Evolutionary conservation across 148 eudicot species (phyloP).

Genomic region (Chenopodium suecicum): DNA sequence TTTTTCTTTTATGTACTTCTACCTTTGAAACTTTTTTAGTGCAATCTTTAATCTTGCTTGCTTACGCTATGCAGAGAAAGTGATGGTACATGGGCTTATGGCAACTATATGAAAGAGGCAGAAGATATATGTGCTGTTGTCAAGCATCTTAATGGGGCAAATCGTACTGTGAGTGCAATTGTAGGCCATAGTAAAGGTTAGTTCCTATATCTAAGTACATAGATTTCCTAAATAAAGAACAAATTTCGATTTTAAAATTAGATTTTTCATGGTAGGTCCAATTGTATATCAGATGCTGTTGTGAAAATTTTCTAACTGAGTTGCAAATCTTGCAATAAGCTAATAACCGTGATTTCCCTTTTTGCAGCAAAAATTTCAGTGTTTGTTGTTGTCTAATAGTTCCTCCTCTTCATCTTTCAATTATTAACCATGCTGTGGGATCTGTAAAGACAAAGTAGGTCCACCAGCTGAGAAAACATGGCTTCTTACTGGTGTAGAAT

Average conservation of each 20-base stretch:
- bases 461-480: background rate
- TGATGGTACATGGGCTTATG: conserved; percentile 71
- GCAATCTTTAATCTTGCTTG: background rate
- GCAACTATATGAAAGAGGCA: conserved; percentile 62
- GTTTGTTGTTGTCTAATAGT: background rate
- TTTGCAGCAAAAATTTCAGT: background rate
- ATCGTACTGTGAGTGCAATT: conserved; percentile 52
- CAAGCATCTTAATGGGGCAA: conserved; percentile 46
- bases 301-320: background rate
- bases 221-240: background rate
- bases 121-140: conserved; percentile 72
- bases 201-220: background rate
- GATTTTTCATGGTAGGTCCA: background rate
- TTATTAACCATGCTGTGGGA: background rate
- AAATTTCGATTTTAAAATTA: background rate
- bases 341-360: background rate
- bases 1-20: background rate
- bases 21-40: background rate
- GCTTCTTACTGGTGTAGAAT: too few relatives aligned
- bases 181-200: conserved; percentile 93
- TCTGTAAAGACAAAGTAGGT: background rate
- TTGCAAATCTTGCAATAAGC: background rate
- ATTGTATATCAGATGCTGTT: background rate
- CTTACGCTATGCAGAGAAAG: conserved; percentile 61
- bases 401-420: background rate